Base-by-base conservation (phyloP, 2,329 filamentous ascomycete genomes). In the Setomelanomma holmii region DNA sequence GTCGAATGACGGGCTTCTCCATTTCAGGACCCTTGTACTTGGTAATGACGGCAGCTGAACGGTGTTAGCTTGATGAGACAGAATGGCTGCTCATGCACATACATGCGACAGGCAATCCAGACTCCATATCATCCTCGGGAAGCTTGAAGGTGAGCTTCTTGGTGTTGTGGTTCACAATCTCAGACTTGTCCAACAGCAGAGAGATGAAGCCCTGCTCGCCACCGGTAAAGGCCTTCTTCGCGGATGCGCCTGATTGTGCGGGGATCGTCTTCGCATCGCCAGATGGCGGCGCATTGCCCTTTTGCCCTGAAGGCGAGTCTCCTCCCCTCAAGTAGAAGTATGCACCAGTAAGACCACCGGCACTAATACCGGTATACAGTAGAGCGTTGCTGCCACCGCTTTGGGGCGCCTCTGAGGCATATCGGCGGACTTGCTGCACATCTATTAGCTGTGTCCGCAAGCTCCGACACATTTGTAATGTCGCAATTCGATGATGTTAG, bases 101-200 rank as follows among this genome's bases (percentile, higher is more conserved):
- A 84, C 91, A 96, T 51, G 93, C 87, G 58, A 96, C 80, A 30
- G 84, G 78, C 53, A 99, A 80, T 39, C 95, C 95, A 52, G 90
- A 93, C 46, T 96, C 88, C 77, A 89, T 86, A 73, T 96, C 89
- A 58, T 86, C 82, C 74, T 96, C 90, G 14, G 91, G 90, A 38
- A 98, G 86, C 68, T 88, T 86, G 78, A 99, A 98, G 66, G 90
- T 87, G 73, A 98, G 83, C 67, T 85, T 88, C 86, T 98, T 98
- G 67, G 92, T 96, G 83, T 98, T 98, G 83, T 93, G 89, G 82
- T 91, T 97, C 79, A 97, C 78, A 40, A 82, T 78, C 78, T 96
- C 89, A 43, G 92, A 84, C 49, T 88, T 86, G 50, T 91, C 85
- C 50, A 98, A 82, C 79, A 89, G 87, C 64, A 98, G 83, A 57